These are phyloP conservation scores for Trichoderma gamsii DNA, from an alignment of 495 filamentous ascomycete genomes.

Conservation along the genomic window DNA sequence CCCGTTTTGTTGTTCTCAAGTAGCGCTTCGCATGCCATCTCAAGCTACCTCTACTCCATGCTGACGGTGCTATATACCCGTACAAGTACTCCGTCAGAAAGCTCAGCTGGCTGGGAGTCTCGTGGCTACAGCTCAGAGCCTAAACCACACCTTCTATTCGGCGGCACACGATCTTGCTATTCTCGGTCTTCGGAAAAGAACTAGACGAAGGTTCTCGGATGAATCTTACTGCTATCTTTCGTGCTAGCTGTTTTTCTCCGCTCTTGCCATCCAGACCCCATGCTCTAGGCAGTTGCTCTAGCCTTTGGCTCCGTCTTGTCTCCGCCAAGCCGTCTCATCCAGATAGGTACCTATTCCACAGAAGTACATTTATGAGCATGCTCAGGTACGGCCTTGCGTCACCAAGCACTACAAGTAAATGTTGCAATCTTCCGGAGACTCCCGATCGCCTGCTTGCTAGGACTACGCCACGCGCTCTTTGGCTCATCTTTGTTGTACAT, in stretches of 20 bases:
- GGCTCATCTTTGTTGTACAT: background rate
- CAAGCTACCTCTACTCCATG: too few species aligned
- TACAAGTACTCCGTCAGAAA: background rate
- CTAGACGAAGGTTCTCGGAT: background rate
- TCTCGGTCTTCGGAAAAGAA: slow-evolving; percentile 1
- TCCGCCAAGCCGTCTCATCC: background rate
- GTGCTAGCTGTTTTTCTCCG: background rate
- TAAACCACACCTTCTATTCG: background rate
- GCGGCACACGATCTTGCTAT: background rate
- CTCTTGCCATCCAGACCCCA: background rate
- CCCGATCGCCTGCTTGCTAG: background rate
- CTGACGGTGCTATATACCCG: background rate
- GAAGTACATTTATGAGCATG: background rate
- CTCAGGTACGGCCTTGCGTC: background rate
- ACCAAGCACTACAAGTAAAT: background rate
- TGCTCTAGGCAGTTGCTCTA: background rate
- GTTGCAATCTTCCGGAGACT: slow-evolving; percentile 8
- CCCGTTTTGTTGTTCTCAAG: background rate
- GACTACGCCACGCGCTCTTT: background rate
- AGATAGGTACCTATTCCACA: background rate
- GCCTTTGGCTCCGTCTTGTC: slow-evolving; percentile 1
- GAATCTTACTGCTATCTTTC: background rate
- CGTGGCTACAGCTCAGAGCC: background rate
- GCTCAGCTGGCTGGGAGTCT: background rate
- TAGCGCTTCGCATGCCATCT: background rate